Percentiles rank a stretch among this genome's conserved stretches.
Conservation (phyloP, 257 asterid genomes). For the Ehretia macrophylla region DNA sequence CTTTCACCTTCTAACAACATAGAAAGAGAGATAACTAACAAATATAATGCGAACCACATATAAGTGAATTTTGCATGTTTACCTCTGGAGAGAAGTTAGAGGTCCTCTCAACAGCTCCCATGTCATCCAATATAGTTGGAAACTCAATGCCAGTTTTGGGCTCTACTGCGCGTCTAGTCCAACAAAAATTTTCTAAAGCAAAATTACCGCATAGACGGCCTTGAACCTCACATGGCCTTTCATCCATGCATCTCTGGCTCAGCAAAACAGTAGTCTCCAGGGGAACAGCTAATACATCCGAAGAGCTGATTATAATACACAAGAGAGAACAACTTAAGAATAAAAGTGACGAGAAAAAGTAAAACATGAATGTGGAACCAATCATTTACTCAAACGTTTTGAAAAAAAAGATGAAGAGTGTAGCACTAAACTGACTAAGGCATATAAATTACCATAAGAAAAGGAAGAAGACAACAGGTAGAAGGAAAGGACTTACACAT, state of each 20-base stretch:
- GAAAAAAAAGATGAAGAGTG: neutral
- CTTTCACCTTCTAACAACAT: neutral
- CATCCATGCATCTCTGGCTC: conserved; percentile 44
- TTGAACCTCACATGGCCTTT: conserved; percentile 63
- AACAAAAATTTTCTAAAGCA: conserved; percentile 45
- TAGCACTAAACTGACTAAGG: neutral
- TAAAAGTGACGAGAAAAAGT: neutral
- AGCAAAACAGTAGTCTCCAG: conserved; percentile 41
- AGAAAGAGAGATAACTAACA: neutral
- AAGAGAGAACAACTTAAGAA: conserved; percentile 10
- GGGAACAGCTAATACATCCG: conserved; percentile 52
- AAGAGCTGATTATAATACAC: conserved; percentile 40
- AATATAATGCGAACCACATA: neutral
- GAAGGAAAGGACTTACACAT: conserved; percentile 52
- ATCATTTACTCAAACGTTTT: neutral
- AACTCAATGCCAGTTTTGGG: conserved; percentile 89
- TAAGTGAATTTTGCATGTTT: neutral
- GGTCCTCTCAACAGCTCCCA: conserved; percentile 39
- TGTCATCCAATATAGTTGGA: conserved; percentile 68
- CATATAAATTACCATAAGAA: neutral
- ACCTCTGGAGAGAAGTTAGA: conserved; percentile 77
- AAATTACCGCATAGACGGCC: conserved; percentile 44
- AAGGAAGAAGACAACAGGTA: neutral
- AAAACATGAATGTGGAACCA: neutral
- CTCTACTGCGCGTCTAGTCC: conserved; percentile 68